Evolutionary conservation across 208 protist genomes (phyloP).

Genomic region (Trypanosoma vivax): DNA sequence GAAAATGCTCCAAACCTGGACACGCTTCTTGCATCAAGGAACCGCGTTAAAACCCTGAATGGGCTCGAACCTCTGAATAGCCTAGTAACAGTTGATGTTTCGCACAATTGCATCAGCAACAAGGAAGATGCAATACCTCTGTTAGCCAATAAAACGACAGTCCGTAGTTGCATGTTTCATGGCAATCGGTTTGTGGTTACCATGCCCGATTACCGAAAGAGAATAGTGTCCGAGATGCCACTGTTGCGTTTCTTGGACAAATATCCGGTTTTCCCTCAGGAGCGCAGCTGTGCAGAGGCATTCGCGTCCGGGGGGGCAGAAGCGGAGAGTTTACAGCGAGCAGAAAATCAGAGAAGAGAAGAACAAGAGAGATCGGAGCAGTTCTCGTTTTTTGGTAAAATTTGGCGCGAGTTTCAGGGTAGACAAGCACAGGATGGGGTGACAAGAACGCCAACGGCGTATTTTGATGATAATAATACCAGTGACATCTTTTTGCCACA

Average conservation of each 20-base stretch:
- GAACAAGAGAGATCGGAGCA: slow-evolving; percentile 23
- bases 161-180: slow-evolving; percentile 73
- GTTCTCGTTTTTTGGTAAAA: slow-evolving; percentile 31
- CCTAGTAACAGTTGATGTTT: slow-evolving; percentile 34
- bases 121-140: slow-evolving; percentile 13
- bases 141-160: slow-evolving; percentile 7
- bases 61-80: slow-evolving; percentile 7
- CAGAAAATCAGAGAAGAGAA: slow-evolving; percentile 21
- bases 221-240: slow-evolving; percentile 43
- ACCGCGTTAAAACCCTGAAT: slow-evolving; percentile 26
- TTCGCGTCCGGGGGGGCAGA: slow-evolving; percentile 40
- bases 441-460: slow-evolving; percentile 1
- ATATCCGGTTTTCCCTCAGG: slow-evolving; percentile 55
- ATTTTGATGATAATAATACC: slow-evolving; percentile 13
- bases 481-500: slow-evolving; percentile 8
- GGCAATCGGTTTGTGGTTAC: slow-evolving; percentile 66
- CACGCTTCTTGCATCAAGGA: slow-evolving; percentile 53
- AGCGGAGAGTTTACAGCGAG: slow-evolving; percentile 31
- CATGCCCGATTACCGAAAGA: slow-evolving; percentile 75
- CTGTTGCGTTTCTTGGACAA: slow-evolving; percentile 69
- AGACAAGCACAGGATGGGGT: slow-evolving; percentile 1
- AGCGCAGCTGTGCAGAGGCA: slow-evolving; percentile 63
- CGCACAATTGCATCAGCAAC: slow-evolving; percentile 26
- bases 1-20: slow-evolving; percentile 28
- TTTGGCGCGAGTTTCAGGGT: slow-evolving; percentile 7